Evolutionary conservation across 2,329 filamentous ascomycete genomes (phyloP).

Genomic region (Xylariaceae sp.): DNA sequence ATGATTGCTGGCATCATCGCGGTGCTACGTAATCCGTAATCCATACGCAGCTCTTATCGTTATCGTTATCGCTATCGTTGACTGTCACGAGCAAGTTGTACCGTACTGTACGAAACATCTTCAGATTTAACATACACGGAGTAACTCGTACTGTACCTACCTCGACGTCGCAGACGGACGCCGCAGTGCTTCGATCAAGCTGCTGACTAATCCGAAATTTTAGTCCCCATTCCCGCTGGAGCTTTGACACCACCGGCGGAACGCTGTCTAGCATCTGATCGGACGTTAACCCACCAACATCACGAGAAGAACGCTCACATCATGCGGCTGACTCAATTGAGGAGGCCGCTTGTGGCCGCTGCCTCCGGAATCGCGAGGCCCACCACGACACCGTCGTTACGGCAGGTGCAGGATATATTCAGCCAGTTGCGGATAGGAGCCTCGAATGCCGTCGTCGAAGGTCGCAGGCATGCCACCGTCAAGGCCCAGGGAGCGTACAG

Average conservation of each 20-base stretch:
- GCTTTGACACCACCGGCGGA: constrained; percentile 8
- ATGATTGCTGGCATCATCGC: constrained; percentile 6
- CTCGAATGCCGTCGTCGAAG: constrained; percentile 40
- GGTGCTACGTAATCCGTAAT: background rate
- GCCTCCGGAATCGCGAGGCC: constrained; percentile 26
- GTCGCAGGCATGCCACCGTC: constrained; percentile 52
- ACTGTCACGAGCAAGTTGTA: too few relatives aligned
- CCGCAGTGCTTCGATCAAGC: background rate
- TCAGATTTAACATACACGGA: too few relatives aligned
- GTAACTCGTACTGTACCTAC: too few relatives aligned
- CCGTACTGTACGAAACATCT: too few relatives aligned
- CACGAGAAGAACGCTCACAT: constrained; percentile 14
- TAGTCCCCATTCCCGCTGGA: constrained; percentile 18
- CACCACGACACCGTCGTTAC: constrained; percentile 27
- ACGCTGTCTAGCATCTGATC: background rate
- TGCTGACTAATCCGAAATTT: constrained; percentile 39
- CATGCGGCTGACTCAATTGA: constrained; percentile 42
- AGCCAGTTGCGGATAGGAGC: constrained; percentile 29
- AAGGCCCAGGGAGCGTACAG: constrained; percentile 67
- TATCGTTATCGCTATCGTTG: constrained; percentile 22
- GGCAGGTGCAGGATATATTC: constrained; percentile 34
- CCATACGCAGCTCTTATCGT: constrained; percentile 11
- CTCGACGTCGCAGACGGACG: too few relatives aligned
- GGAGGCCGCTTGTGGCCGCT: constrained; percentile 39
- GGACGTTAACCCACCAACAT: constrained; percentile 2